Evolutionary conservation across 768 basidiomycete genomes (phyloP).

Genomic region (Russula sp.): DNA sequence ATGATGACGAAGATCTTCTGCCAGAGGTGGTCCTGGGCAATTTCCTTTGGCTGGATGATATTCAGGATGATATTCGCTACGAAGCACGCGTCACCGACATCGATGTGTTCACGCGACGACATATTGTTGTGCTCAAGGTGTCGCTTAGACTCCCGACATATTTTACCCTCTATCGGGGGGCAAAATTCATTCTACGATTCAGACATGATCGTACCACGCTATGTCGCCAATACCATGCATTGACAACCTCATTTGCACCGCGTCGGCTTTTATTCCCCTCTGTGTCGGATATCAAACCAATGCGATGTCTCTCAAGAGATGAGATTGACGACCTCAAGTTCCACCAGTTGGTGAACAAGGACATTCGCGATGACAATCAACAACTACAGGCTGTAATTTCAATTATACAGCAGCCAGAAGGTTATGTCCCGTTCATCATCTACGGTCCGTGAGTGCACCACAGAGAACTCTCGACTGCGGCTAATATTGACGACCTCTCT

Average conservation of each 20-base stretch:
- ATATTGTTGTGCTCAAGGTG: conserved; percentile 36
- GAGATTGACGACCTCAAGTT: conserved; percentile 2
- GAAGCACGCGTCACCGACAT: conserved; percentile 4
- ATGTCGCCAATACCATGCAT: conserved; percentile 54
- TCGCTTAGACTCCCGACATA: conserved; percentile 36
- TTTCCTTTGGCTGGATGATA: conserved; percentile 14
- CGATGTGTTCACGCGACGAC: neutral
- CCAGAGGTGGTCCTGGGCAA: conserved; percentile 11
- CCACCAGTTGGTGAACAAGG: conserved; percentile 32
- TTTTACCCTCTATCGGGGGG: conserved; percentile 35
- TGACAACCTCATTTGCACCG: conserved; percentile 36
- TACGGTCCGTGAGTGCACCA: conserved; percentile 50
- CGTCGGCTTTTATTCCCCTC: conserved; percentile 47
- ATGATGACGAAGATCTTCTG: conserved; percentile 8
- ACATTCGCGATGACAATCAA: conserved; percentile 39
- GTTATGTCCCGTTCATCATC: conserved; percentile 48
- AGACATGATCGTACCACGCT: conserved; percentile 45
- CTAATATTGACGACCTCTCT: neutral
- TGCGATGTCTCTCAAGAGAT: conserved; percentile 14
- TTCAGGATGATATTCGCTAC: conserved; percentile 2
- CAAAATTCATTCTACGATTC: conserved; percentile 45
- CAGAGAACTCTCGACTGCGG: neutral
- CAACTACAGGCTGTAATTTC: conserved; percentile 42
- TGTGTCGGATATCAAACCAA: conserved; percentile 25
- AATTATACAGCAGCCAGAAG: conserved; percentile 37